Evolutionary conservation across 2,329 filamentous ascomycete species (phyloP), one percentile per base, ranked within the genome.

Genomic region (Fusarium vanettenii): DNA sequence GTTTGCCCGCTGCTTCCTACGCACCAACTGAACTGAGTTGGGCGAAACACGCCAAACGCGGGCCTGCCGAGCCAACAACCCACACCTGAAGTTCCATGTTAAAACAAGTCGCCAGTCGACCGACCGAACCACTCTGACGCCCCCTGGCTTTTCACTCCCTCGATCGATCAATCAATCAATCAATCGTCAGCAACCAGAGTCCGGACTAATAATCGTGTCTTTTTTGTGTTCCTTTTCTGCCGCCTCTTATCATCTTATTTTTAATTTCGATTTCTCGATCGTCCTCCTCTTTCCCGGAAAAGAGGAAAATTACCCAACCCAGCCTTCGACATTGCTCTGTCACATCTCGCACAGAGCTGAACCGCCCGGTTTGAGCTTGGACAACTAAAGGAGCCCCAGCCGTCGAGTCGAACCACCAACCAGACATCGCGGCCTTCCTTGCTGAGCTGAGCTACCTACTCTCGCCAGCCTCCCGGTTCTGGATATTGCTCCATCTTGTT

Each of bases 41-140:
- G 68, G 66, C 74, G 65, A 78, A 74, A 72, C 71, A 74, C 68
- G 68, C 71, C 72, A 78, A 77, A 78, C 76, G 64, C 76, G 76
- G 76, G 69, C 76, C 72, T 76, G 72, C 75, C 75, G 73, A 77
- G 64, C 74, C 71, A 77, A 76, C 67, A 69, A 57, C 65, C 67
- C 62, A 64, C 70, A 64, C 60, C 71, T 67, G 64, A 67, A 78
- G 64, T 72, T 74, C 60, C 50, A 55, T 55, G 50, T 66, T 72
- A 75, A 70, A 71, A 67, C 62, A 69, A 73, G 72, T 71, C 72
- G 71, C 72, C 71, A 77, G 75, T 75, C 71, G 73, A 78, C 73
- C 72, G 62, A 60, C 72, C 64, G 69, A 78, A 70, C 69, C 76
- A 76, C 64, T 69, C 67, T 66, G 67, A 71, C 70, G 65, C 73